A percentile compares a stretch with the other conserved stretches of the same genome.
Conservation (phyloP, 257 asterid species). For the Solanum pinnatisectum region DNA sequence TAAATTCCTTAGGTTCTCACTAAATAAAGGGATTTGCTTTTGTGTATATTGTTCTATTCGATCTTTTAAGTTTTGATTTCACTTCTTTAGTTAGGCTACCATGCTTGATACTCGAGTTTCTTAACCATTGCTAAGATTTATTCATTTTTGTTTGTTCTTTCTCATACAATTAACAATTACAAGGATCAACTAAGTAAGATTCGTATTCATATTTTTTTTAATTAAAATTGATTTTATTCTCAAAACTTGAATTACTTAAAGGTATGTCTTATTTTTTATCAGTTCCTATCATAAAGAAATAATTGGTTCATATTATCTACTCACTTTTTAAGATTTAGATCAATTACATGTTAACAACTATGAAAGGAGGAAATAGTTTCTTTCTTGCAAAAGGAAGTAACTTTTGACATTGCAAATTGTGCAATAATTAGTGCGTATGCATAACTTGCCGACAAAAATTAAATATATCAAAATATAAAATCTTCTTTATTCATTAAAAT, state of each 20-base stretch:
- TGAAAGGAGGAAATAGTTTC: not conserved
- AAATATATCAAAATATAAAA: not conserved
- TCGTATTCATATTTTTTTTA: not conserved
- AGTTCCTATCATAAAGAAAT: not conserved
- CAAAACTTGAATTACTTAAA: not conserved
- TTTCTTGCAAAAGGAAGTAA: not conserved
- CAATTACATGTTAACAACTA: not conserved
- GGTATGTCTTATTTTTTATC: not conserved
- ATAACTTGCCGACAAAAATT: not conserved
- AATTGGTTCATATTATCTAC: not conserved
- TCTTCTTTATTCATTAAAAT: not conserved
- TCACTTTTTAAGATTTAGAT: not conserved
- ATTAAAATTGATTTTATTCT: not conserved
- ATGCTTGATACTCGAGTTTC: not conserved
- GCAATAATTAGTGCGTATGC: not conserved
- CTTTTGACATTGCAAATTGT: not conserved
- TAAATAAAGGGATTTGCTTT: not conserved
- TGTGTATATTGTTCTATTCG: not conserved
- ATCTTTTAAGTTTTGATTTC: not conserved
- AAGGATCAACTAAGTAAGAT: not conserved
- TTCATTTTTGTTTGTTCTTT: not conserved
- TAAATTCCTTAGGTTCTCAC: not conserved
- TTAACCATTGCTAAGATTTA: not conserved
- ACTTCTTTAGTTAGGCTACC: not conserved
- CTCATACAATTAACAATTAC: fast-evolving